These are phyloP conservation scores for Debaryomyces tyrocola DNA, from an alignment of 805 yeast genomes.

Conservation along the genomic window DNA sequence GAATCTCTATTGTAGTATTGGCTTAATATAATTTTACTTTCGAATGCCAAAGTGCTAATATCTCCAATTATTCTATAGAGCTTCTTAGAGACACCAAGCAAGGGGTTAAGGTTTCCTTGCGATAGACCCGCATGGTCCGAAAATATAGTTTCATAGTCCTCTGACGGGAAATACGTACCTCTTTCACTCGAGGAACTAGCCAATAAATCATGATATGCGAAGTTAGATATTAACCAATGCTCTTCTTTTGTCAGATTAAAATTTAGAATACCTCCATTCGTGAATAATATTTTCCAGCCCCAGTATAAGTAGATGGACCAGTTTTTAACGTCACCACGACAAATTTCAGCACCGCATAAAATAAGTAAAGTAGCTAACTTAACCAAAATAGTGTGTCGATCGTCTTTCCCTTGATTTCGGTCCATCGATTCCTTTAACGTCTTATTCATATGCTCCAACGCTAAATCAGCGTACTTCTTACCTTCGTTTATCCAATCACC, in stretches of 20 bases:
- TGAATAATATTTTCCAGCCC: constrained; percentile 62
- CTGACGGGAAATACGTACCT: constrained; percentile 63
- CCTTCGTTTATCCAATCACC: constrained; percentile 50
- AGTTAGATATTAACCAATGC: constrained; percentile 73
- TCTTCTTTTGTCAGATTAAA: constrained; percentile 55
- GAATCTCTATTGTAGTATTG: constrained; percentile 8
- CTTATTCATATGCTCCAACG: constrained; percentile 41
- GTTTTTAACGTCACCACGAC: constrained; percentile 75
- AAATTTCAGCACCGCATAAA: constrained; percentile 77
- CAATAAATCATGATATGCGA: constrained; percentile 77
- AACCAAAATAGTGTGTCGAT: constrained; percentile 35
- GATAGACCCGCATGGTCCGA: constrained; percentile 32
- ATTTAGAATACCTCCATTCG: constrained; percentile 62
- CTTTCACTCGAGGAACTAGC: constrained; percentile 60
- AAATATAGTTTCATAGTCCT: constrained; percentile 58
- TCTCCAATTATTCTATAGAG: constrained; percentile 68
- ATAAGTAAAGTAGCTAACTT: constrained; percentile 67
- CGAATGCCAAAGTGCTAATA: constrained; percentile 59
- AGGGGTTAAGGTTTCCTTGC: constrained; percentile 57
- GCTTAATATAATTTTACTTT: constrained; percentile 36
- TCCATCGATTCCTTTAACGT: constrained; percentile 24
- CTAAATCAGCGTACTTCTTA: constrained; percentile 44
- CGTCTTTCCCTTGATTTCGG: constrained; percentile 8
- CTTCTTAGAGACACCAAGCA: constrained; percentile 71
- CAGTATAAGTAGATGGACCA: constrained; percentile 69